Conservation (phyloP, 2,329 filamentous ascomycete genomes). For the Dactylella cylindrospora region DNA sequence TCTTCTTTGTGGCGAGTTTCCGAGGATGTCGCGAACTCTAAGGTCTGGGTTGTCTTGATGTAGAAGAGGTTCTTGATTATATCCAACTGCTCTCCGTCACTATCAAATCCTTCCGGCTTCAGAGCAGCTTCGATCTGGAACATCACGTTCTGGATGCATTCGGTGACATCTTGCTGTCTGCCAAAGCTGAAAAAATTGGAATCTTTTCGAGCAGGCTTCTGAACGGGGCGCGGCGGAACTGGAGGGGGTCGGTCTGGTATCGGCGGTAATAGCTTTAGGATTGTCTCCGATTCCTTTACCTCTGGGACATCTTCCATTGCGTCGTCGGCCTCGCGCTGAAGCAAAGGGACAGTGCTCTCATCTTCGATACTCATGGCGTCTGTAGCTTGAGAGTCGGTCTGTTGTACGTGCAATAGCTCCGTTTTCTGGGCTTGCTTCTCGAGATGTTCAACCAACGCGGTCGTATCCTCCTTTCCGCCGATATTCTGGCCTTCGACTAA, state of each 20-base stretch:
- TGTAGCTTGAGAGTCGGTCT: background rate
- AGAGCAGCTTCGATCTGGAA: conserved; percentile 90
- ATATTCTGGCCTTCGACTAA: conserved; percentile 26
- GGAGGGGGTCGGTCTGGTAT: conserved; percentile 59
- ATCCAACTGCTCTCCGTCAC: conserved; percentile 76
- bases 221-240: conserved; percentile 59
- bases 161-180: conserved; percentile 90
- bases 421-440: conserved; percentile 12
- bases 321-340: conserved; percentile 47
- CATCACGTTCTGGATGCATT: conserved; percentile 90
- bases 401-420: conserved; percentile 10
- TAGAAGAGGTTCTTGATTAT: conserved; percentile 68
- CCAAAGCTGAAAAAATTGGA: conserved; percentile 58
- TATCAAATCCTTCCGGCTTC: conserved; percentile 65
- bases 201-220: conserved; percentile 53
- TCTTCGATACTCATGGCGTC: conserved; percentile 37
- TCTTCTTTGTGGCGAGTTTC: conserved; percentile 62
- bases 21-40: conserved; percentile 46
- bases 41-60: conserved; percentile 53
- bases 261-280: conserved; percentile 47
- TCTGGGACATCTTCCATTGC: conserved; percentile 48
- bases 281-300: conserved; percentile 22
- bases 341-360: conserved; percentile 22
- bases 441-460: background rate
- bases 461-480: background rate